A percentile compares a stretch with the other conserved stretches of the same genome.
Conservation (phyloP, 2,329 filamentous ascomycete species). For the Colletotrichum tabaci region DNA sequence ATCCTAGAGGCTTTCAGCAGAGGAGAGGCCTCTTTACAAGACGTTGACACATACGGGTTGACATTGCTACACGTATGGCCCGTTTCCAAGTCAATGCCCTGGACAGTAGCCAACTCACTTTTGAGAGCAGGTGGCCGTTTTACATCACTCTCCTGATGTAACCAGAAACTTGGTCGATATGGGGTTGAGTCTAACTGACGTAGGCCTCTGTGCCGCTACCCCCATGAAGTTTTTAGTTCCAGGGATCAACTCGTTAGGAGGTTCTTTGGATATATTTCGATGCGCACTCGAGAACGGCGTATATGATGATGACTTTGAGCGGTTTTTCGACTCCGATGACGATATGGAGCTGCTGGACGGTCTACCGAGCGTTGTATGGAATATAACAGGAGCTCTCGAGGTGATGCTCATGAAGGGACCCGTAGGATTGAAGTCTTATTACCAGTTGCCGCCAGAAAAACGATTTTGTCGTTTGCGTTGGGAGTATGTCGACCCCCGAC, state of each 20-base stretch:
- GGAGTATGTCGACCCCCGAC: rapidly evolving
- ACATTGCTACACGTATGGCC: conserved; percentile 14
- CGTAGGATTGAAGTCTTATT: neutral
- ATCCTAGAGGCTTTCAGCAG: neutral
- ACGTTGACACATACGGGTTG: neutral
- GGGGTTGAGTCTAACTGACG: neutral
- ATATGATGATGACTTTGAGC: neutral
- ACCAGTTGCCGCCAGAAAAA: neutral
- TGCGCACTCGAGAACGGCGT: neutral
- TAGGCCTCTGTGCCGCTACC: rapidly evolving
- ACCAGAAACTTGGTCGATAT: neutral
- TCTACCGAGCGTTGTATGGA: too few species aligned
- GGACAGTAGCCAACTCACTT: too few species aligned
- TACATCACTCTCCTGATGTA: rapidly evolving
- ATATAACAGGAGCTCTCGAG: neutral
- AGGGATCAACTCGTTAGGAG: too few species aligned
- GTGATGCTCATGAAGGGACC: neutral
- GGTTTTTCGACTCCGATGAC: neutral
- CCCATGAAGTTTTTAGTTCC: too few species aligned
- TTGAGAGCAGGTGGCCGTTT: neutral
- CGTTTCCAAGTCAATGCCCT: too few species aligned
- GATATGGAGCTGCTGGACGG: rapidly evolving
- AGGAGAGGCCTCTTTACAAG: neutral
- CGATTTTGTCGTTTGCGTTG: neutral
- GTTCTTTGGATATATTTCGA: neutral